These are phyloP conservation scores for Brettanomyces anomalus DNA, from an alignment of 805 yeast genomes.

Conservation along the genomic window DNA sequence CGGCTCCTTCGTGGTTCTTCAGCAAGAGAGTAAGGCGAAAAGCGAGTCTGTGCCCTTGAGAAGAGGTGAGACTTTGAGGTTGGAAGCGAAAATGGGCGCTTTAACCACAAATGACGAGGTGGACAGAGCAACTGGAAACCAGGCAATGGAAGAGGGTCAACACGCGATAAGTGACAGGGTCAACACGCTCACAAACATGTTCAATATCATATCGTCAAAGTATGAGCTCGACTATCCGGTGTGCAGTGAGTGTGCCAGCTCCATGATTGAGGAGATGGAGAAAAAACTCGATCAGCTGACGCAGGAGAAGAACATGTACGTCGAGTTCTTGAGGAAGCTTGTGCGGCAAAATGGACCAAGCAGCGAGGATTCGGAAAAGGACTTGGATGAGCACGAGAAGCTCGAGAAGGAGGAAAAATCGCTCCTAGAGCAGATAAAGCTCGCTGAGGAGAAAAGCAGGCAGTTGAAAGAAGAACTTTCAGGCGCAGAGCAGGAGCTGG, in stretches of 20 bases:
- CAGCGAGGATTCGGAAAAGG: constrained; percentile 32
- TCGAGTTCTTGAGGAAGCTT: constrained; percentile 62
- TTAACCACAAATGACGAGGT: not conserved
- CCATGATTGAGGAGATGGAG: constrained; percentile 55
- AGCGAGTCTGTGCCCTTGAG: not conserved
- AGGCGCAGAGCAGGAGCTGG: constrained; percentile 31
- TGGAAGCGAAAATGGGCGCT: constrained; percentile 12
- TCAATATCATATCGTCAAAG: constrained; percentile 66
- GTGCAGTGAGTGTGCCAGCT: constrained; percentile 75
- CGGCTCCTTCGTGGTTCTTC: constrained; percentile 10
- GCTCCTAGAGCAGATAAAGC: constrained; percentile 29
- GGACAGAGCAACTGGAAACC: not conserved
- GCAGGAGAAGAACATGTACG: constrained; percentile 70
- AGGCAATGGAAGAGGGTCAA: no score
- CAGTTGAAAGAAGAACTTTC: constrained; percentile 41
- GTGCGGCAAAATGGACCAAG: constrained; percentile 44
- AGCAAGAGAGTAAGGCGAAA: constrained; percentile 4
- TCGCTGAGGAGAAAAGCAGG: constrained; percentile 33
- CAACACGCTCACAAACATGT: constrained; percentile 52
- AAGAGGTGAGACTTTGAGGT: constrained; percentile 7
- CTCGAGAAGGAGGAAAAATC: constrained; percentile 33
- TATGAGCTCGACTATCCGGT: constrained; percentile 80
- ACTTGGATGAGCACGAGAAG: constrained; percentile 36
- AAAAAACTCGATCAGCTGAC: constrained; percentile 62
- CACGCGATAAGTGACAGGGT: constrained; percentile 26